Evolutionary conservation across 2,329 filamentous ascomycete genomes (phyloP), one percentile per base, ranked within the genome.

Genomic region (Penicillium sp.): DNA sequence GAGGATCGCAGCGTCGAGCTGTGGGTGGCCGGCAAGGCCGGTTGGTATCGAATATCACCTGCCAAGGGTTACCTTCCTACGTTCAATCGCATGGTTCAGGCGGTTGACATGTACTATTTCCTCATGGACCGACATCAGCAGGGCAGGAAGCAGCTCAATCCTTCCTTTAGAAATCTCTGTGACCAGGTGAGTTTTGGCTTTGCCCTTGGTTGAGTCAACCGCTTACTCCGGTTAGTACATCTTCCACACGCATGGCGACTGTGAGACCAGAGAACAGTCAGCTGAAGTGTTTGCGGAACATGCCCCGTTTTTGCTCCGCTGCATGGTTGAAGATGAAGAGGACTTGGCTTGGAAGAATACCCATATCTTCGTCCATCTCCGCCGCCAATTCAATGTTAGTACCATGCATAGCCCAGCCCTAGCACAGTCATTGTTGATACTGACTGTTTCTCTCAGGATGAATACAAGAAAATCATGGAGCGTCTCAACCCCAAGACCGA

Each of bases 21-120:
- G 29, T 82, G 79, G 78, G 77, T 77, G 13, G 71, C 75, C 32
- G 78, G 79, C 22, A 65, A 70, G 44, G 75, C 77, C 26, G 79
- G 79, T 37, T 82, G 78, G 77, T 81, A 76, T 53, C 70, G 71
- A 35, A 68, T 82, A 31, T 64, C 64, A 18, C 76, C 79, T 2
- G 64, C 70, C 27, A 65, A 68, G 45, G 65, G 66, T 2, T 82
- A 80, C 55, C 61, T 68, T 43, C 56, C 62, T 1, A 69, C 71
- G 25, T 79, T 72, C 57, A 66, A 71, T 31, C 68, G 73, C 14
- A 80, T 80, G 65, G 62, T 73, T 2, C 71, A 79, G 56, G 76
- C 75, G 1, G 72, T 82, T 23, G 69, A 76, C 47, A 52, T 79
- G 41, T 62, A 80, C 6, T 81, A 80, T 54, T 80, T 78, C 52